Base-by-base conservation (phyloP, 164 flowering plant species). In the Hamamelis virginiana region DNA sequence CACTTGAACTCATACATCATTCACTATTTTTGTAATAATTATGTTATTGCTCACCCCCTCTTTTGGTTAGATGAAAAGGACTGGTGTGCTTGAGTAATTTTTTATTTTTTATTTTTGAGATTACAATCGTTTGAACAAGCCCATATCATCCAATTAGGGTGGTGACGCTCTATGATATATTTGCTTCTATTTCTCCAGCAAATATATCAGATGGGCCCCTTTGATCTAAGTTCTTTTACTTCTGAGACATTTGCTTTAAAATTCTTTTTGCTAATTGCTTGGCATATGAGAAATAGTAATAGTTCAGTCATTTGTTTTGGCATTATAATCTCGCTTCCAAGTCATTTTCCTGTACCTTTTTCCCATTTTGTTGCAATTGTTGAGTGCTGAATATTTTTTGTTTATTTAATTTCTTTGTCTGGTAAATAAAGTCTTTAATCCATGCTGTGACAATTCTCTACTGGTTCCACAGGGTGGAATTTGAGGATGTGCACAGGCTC, bases 401-500 rank as follows among this genome's bases (percentile, higher is more conserved):
- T 43, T 47, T 62, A 21, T 15, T 41, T 41, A 26, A 48, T 28
- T n/a, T 59, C 65, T 50, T 65, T 16, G 11, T 21, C 9, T 28
- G 25, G 48, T 38, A 16, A 65, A n/a, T 21, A 50, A 51, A 14
- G 12, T 18, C 6, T 50, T 22, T n/a, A 27, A 41, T 62, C n/a
- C 15, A 55, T 44, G n/a, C 6, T 38, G 27, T 69, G 26, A 45
- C 19, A 62, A 14, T 19, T 56, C 58, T 62, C 46, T 66, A 43
- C 28, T 73, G 62, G 45, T 62, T 51, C 48, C 44, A 52, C 84
- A 96, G 99, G 76, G 97, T 93, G 59, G 95, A 93, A 80, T 96
- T 96, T 81, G 88, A 89, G 76, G 97, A 89, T 77, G 98, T 96
- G 65, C 95, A 86, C 70, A 86, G 94, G 84, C 97, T 96, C 38